These are phyloP conservation scores for Phytophthora pisi DNA, from an alignment of 352 stramenopile genomes.

Conservation along the genomic window DNA sequence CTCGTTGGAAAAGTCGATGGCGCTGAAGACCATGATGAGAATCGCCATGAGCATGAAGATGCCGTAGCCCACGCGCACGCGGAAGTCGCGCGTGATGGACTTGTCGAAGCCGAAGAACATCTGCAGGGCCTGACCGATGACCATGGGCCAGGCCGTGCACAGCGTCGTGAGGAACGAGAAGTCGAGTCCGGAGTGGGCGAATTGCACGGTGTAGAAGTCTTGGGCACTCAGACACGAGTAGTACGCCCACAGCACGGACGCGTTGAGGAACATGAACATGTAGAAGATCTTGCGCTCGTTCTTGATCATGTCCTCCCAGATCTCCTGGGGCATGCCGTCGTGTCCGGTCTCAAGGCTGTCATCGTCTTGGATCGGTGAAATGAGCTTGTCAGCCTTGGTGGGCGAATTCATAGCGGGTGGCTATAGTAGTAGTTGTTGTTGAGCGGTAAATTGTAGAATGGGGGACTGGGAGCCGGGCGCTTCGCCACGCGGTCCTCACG, in stretches of 20 bases:
- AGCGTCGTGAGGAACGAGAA: slow-evolving; percentile 66
- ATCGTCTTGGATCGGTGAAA: slow-evolving; percentile 23
- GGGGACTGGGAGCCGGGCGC: background rate
- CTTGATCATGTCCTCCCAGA: slow-evolving; percentile 49
- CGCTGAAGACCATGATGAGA: slow-evolving; percentile 59
- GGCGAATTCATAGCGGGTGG: slow-evolving; percentile 12
- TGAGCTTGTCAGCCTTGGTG: slow-evolving; percentile 37
- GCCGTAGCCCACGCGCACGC: slow-evolving; percentile 46
- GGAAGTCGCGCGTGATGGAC: slow-evolving; percentile 5
- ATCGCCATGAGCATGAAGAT: slow-evolving; percentile 47
- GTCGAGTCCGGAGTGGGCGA: slow-evolving; percentile 43
- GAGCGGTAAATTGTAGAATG: slow-evolving; percentile 11
- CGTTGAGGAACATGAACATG: slow-evolving; percentile 63
- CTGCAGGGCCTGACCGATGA: slow-evolving; percentile 45
- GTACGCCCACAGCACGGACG: slow-evolving; percentile 62
- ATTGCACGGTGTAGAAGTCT: slow-evolving; percentile 51
- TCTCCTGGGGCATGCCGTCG: slow-evolving; percentile 47
- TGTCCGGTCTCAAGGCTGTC: slow-evolving; percentile 16
- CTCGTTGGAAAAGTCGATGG: slow-evolving; percentile 38
- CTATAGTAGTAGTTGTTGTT: background rate
- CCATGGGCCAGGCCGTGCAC: slow-evolving; percentile 51
- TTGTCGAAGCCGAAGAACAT: slow-evolving; percentile 58
- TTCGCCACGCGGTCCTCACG: background rate
- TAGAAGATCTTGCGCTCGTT: slow-evolving; percentile 51
- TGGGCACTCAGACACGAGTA: slow-evolving; percentile 65